Evolutionary conservation across 2,329 filamentous ascomycete species (phyloP), one percentile per base, ranked within the genome.

Genomic region (Colletotrichum aenigma): DNA sequence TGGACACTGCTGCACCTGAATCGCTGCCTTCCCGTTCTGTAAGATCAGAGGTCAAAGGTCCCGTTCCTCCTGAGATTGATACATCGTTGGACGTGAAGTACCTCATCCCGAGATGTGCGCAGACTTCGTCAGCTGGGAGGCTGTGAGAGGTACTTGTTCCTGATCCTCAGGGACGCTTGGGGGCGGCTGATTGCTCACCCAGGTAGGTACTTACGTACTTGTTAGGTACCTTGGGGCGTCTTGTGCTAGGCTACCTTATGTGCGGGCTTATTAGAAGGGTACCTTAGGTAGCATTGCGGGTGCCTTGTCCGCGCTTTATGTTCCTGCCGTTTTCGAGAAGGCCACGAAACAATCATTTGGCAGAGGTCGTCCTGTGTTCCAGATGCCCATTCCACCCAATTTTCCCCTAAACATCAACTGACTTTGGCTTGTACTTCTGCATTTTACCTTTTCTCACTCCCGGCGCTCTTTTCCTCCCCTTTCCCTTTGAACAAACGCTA

Each of bases 301-400:
- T 28, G 71, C 38, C 56, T 65, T 28, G 13, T 24, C 34, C 32
- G 34, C 36, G 34, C 38, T 62, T 38, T 52, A 58, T 48, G 70
- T 76, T 73, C 58, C 70, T 74, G 58, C 58, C 70, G 58, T 74
- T 76, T 74, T 74, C 74, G 70, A 74, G 74, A 69, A 76, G 74
- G 74, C 70, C 70, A 76, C 74, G 70, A 76, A 60, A 73, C 70
- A 52, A 74, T 28, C 64, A 69, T 60, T 48, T 74, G 28, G 55
- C 30, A 28, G 70, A 55, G 66, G 16, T 60, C 38, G 56, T 66
- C 62, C 28, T 64, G 26, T 24, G 64, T 64, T 55, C 48, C 36
- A 43, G 60, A 60, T 69, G 24, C 28, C 48, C 38, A 36, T 28
- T 66, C 70, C 34, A 28, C 28, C 30, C 58, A 36, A 15, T 36